Percentiles rank a stretch among this genome's conserved stretches.
Evolutionary conservation across 2,329 filamentous ascomycete species (phyloP).

Genomic region (Atkinsonella texensis): DNA sequence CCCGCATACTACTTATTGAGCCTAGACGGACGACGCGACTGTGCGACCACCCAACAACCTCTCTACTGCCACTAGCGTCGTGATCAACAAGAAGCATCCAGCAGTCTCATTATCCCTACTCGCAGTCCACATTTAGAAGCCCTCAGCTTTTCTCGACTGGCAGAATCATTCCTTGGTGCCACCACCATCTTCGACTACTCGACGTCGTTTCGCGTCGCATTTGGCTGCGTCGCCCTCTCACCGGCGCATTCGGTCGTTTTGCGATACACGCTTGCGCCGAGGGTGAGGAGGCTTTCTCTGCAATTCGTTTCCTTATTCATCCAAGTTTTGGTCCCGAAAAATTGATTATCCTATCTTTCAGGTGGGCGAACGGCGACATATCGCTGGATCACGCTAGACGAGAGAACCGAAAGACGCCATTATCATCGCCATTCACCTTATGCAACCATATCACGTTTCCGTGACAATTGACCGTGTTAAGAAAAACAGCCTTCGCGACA

Average conservation of each 20-base stretch:
- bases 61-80: background rate
- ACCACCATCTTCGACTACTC: background rate
- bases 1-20: background rate
- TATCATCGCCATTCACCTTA: background rate
- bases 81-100: background rate
- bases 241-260: slow-evolving; percentile 4
- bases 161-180: too few species aligned
- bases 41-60: background rate
- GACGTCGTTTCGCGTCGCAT: background rate
- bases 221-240: background rate
- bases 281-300: background rate
- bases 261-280: slow-evolving; percentile 1
- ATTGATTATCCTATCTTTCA: background rate
- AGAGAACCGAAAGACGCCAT: background rate
- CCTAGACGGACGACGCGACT: background rate
- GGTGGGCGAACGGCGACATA: background rate
- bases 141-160: background rate
- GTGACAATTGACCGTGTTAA: background rate
- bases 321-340: background rate
- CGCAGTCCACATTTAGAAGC: background rate
- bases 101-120: background rate
- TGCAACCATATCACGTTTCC: background rate
- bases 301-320: background rate
- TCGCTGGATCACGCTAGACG: background rate
- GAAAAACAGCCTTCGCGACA: background rate